Base-by-base conservation (phyloP, 805 yeast species). In the Alloascoidea hylecoeti region DNA sequence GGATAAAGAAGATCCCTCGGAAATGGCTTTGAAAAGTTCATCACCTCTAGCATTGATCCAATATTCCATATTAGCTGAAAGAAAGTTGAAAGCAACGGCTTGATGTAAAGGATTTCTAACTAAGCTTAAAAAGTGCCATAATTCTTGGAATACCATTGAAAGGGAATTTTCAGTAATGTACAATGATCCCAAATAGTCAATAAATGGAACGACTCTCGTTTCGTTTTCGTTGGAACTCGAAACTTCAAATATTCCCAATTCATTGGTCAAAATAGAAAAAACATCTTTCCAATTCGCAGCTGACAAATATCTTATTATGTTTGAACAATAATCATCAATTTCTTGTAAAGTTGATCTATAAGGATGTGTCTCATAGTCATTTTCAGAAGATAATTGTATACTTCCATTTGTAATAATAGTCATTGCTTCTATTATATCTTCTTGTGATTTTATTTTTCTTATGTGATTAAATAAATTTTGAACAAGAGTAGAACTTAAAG, bases 31-130 rank as follows among this genome's bases (percentile, higher is more conserved):
- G 16, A 42, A 62, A 38, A 41, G 58, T 37, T 72, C 75, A 3
- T 45, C 39, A 0, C 77, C 68, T 43, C 72, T 58, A 9, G 72
- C 58, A 39, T 64, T 48, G 2, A 69, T 57, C 80, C 81, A 75
- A 33, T 58, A 53, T 41, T 58, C 55, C 4, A 72, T 44, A 2
- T 70, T 52, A 36, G 64, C 63, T n/a, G 71, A 49, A 35, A 72
- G 58, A 42, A 62, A 72, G 33, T 61, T 55, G 34, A 70, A 53
- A 5, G 71, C 42, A 15, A 70, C 39, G 42, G 63, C 64, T 39
- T 65, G 66, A 42, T 70, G 73, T 1, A 69, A 53, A 3, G 65
- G 60, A 44, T 64, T 64, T 41, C 59, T 62, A 14, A 66, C 51
- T 2, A 58, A 41, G 13, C 54, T 53, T 1, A 65, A 43, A 13